Conservation (phyloP, 768 basidiomycete species). For the Tylopilus sp. region DNA sequence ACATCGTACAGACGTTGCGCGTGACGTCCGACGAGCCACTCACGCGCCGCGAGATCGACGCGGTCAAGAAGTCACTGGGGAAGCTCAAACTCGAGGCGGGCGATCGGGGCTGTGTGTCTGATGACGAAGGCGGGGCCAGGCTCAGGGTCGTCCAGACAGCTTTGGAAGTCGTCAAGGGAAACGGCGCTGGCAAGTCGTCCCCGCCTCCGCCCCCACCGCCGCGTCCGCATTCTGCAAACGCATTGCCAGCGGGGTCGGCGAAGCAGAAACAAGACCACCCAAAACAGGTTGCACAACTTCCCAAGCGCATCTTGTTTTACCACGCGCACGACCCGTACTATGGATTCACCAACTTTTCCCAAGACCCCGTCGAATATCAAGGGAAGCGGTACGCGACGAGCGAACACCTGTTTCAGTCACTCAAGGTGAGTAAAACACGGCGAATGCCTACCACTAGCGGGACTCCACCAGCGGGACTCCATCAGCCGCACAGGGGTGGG, state of each 20-base stretch:
- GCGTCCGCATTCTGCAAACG: conserved; percentile 23
- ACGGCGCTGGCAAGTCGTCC: conserved; percentile 3
- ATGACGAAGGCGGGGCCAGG: conserved; percentile 20
- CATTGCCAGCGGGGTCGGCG: conserved; percentile 14
- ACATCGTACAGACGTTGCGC: conserved; percentile 30
- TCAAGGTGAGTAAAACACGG: conserved; percentile 33
- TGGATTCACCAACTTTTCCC: conserved; percentile 44
- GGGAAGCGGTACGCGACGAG: conserved; percentile 43
- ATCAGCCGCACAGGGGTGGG: too few species aligned
- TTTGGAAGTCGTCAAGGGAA: conserved; percentile 20
- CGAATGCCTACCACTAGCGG: background rate
- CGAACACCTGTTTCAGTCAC: conserved; percentile 47
- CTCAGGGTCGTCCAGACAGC: conserved; percentile 29
- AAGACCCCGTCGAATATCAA: conserved; percentile 38
- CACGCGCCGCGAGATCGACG: conserved; percentile 25
- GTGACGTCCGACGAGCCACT: conserved; percentile 28
- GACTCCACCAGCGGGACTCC: too few species aligned
- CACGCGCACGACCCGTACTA: conserved; percentile 33
- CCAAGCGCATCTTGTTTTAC: conserved; percentile 32
- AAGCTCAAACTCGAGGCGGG: conserved; percentile 18
- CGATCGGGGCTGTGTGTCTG: conserved; percentile 30
- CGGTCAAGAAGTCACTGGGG: conserved; percentile 29
- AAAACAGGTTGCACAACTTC: conserved; percentile 1
- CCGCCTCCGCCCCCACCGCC: conserved; percentile 5
- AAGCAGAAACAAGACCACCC: conserved; percentile 11